phyloP scores from a whole-genome alignment of 2,329 filamentous ascomycete genomes.

The Fusarium chaquense region DNA sequence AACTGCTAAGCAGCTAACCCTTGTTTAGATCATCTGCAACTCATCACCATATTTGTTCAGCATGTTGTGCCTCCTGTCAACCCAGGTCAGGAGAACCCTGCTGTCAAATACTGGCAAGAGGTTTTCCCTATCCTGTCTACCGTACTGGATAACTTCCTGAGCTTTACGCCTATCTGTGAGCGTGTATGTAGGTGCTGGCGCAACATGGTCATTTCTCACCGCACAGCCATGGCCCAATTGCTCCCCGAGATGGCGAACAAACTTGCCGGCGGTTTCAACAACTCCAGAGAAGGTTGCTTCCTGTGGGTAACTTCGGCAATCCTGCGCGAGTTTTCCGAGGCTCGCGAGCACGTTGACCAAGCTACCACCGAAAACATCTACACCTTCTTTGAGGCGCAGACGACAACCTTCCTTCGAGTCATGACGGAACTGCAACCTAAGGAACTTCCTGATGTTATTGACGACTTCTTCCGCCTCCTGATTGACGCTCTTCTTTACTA shows the following conservation, averaged over 20 bases:
- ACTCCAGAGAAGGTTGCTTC: conserved; percentile 93
- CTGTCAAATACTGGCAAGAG: conserved; percentile 95
- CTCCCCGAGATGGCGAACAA: conserved; percentile 89
- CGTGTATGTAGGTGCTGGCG: conserved; percentile 95
- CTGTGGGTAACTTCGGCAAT: conserved; percentile 98
- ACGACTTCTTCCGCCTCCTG: conserved; percentile 95
- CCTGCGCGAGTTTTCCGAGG: conserved; percentile 93
- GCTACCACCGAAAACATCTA: conserved; percentile 90
- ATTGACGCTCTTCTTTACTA: conserved; percentile 95
- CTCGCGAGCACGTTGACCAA: conserved; percentile 84
- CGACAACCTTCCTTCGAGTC: conserved; percentile 87
- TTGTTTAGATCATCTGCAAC: conserved; percentile 81
- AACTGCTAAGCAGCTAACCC: conserved; percentile 34
- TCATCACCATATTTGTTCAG: conserved; percentile 92
- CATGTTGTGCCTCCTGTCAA: conserved; percentile 79
- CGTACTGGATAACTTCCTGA: conserved; percentile 87
- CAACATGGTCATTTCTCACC: conserved; percentile 95
- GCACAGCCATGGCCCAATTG: conserved; percentile 87
- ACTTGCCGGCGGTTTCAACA: conserved; percentile 84
- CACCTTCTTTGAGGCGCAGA: conserved; percentile 93
- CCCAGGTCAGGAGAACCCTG: conserved; percentile 81
- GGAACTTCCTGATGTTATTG: conserved; percentile 86
- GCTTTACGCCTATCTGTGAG: conserved; percentile 90
- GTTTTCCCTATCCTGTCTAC: conserved; percentile 89
- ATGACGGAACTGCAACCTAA: conserved; percentile 82